A percentile compares a stretch with the other conserved stretches of the same genome.
Conservation (phyloP, 202 grass and related monocot species). For the Brachypodium distachyon region DNA sequence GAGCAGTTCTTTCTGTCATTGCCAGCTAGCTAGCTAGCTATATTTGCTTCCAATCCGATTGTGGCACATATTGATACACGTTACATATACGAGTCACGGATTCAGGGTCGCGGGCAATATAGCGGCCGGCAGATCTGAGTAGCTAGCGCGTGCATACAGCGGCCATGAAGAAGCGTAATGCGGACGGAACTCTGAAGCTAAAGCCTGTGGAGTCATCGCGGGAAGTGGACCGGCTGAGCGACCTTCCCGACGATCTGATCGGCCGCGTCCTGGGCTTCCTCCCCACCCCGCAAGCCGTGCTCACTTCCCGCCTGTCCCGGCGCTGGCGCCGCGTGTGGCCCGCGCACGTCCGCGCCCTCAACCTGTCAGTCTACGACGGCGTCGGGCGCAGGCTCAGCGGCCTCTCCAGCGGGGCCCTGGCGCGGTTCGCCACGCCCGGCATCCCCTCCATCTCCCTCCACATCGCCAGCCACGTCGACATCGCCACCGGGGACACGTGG, state of each 20-base stretch:
- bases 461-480: neutral
- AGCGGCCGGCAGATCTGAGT: too few species aligned
- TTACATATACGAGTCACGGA: too few species aligned
- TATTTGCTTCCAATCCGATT: too few species aligned
- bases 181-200: neutral
- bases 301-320: slow-evolving; percentile 4
- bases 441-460: slow-evolving; percentile 22
- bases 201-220: too few species aligned
- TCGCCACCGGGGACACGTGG: neutral
- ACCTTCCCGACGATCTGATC: slow-evolving; percentile 30
- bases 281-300: slow-evolving; percentile 13
- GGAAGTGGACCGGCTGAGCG: slow-evolving; percentile 1
- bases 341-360: slow-evolving; percentile 13
- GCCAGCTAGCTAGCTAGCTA: too few species aligned
- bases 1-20: too few species aligned
- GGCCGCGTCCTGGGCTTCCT: slow-evolving; percentile 12
- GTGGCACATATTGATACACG: too few species aligned
- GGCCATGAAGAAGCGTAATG: slow-evolving; percentile 10
- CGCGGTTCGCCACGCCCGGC: neutral
- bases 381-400: neutral
- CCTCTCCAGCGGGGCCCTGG: neutral
- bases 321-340: slow-evolving; percentile 21
- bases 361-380: slow-evolving; percentile 9
- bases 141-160: too few species aligned
- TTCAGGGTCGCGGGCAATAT: too few species aligned